A percentile compares a stretch with the other conserved stretches of the same genome.
These are phyloP conservation scores for Sodiomyces alkalinus DNA, from an alignment of 2,329 filamentous ascomycete species.

Conservation along the genomic window DNA sequence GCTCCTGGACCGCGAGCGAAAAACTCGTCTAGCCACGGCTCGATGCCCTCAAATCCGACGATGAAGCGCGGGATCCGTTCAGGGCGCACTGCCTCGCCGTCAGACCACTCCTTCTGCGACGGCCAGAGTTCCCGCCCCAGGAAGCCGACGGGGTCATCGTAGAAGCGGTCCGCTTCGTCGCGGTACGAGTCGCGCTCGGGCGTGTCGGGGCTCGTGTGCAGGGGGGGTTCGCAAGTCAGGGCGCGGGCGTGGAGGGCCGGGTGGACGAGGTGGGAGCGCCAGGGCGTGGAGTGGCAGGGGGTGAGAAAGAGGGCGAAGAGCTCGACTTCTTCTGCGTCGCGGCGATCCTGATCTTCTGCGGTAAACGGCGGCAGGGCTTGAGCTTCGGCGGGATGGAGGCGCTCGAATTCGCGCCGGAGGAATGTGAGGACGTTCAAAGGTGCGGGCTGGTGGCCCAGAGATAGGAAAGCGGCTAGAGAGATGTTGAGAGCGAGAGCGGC, in stretches of 20 bases:
- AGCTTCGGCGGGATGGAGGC: slow-evolving; percentile 27
- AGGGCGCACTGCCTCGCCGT: too few species aligned
- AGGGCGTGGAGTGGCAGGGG: slow-evolving; percentile 92
- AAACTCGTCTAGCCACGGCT: slow-evolving; percentile 28
- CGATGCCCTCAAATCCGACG: slow-evolving; percentile 45
- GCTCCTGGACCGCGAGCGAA: slow-evolving; percentile 22
- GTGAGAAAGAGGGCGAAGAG: slow-evolving; percentile 71
- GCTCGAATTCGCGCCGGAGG: slow-evolving; percentile 59
- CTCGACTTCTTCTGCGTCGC: slow-evolving; percentile 19
- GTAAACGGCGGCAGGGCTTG: slow-evolving; percentile 11
- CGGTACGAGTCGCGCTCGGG: slow-evolving; percentile 52
- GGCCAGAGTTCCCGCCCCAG: slow-evolving; percentile 38
- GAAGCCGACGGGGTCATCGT: slow-evolving; percentile 46
- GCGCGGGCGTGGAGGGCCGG: slow-evolving; percentile 66
- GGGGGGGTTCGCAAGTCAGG: slow-evolving; percentile 71
- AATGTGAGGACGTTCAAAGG: slow-evolving; percentile 59
- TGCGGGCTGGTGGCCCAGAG: slow-evolving; percentile 66
- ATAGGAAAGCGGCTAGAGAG: slow-evolving; percentile 57
- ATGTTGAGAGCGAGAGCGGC: slow-evolving; percentile 50
- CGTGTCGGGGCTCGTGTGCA: slow-evolving; percentile 45
- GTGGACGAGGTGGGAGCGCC: slow-evolving; percentile 76
- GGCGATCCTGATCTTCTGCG: slow-evolving; percentile 15
- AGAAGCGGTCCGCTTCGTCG: slow-evolving; percentile 89
- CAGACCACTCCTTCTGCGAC: slow-evolving; percentile 4
- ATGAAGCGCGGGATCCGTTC: slow-evolving; percentile 39